Evolutionary conservation across 2,329 filamentous ascomycete genomes (phyloP), one percentile per base, ranked within the genome.

Genomic region (Ophiostoma himal-ulmi): DNA sequence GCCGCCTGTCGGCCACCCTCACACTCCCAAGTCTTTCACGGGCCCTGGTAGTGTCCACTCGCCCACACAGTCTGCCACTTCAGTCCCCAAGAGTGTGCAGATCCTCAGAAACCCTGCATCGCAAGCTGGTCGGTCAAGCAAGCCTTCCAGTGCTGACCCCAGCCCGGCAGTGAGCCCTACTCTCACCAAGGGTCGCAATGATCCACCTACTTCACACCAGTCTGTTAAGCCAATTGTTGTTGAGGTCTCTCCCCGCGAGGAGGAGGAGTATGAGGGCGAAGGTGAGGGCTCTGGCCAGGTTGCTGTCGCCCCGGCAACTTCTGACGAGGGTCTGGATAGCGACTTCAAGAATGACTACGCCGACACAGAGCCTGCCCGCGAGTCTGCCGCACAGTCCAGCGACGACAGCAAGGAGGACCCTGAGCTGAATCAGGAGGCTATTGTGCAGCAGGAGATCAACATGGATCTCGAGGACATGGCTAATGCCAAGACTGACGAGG

Each of bases 351-450:
- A 69, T 6, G n/a, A 82, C 82, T 89, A 92, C 78, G 90, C 89
- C 68, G 90, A 95, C 39, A 84, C 90, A 26, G 87, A 92, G 70
- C 89, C 90, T 36, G 83, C 93, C 57, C 85, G 83, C 74, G 88
- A 88, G 60, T 82, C 93, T 73, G 90, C 89, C 62, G 78, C 78
- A 68, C 80, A 81, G 74, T 83, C 79, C 26, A 81, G 85, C 72
- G 78, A 80, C 8, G 83, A 85, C 75, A 88, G 90, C 2, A 87
- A 89, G 75, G 86, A 83, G 39, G 82, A 86, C 75, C 78, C 83
- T 39, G 81, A 84, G 73, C 80, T 83, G 74, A 80, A 78, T 73
- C 82, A 83, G 74, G 80, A 80, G 73, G 64, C 48, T 11, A 26
- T 69, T 14, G 70, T 69, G 37, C 70, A 65, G 22, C 44, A 62